Percentiles rank a stretch among this genome's conserved stretches.
Evolutionary conservation across 345 rosid genomes (phyloP).

Genomic region (Geranium rotundifolium): DNA sequence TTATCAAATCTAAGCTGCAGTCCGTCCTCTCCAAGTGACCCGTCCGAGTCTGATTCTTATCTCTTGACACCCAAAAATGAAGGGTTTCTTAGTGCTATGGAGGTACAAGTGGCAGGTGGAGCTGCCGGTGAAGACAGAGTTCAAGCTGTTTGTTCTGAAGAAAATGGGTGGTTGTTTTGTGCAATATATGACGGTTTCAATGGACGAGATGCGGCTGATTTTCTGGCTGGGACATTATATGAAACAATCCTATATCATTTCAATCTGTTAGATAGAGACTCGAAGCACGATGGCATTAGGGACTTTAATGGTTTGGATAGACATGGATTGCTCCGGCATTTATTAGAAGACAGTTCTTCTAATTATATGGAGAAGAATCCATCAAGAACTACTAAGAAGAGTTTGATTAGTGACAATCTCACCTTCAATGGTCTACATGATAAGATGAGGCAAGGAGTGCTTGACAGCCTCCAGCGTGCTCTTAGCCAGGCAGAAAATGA

Average conservation of each 20-base stretch:
- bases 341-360: slow-evolving; percentile 12
- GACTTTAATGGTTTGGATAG: slow-evolving; percentile 14
- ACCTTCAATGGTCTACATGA: slow-evolving; percentile 6
- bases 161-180: slow-evolving; percentile 85
- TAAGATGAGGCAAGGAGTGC: slow-evolving; percentile 38
- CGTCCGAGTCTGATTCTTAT: slow-evolving; percentile 56
- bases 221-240: slow-evolving; percentile 84
- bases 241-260: slow-evolving; percentile 53
- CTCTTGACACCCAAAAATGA: slow-evolving; percentile 51
- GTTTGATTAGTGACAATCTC: slow-evolving; percentile 6
- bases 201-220: slow-evolving; percentile 98
- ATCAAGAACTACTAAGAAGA: slow-evolving; percentile 4
- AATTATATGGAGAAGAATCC: slow-evolving; percentile 7
- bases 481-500: slow-evolving; percentile 77
- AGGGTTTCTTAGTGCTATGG: slow-evolving; percentile 56
- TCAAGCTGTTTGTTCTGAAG: slow-evolving; percentile 97
- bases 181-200: slow-evolving; percentile 92
- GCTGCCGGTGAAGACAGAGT: slow-evolving; percentile 99
- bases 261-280: slow-evolving; percentile 45
- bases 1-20: slow-evolving; percentile 76
- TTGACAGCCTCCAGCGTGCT: slow-evolving; percentile 70
- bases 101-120: slow-evolving; percentile 95
- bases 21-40: slow-evolving; percentile 45
- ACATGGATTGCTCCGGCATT: slow-evolving; percentile 16
- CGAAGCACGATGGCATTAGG: slow-evolving; percentile 27